These are phyloP conservation scores for Mucor mucedo DNA, from an alignment of 371 early-diverging fungal genomes.

Conservation along the genomic window DNA sequence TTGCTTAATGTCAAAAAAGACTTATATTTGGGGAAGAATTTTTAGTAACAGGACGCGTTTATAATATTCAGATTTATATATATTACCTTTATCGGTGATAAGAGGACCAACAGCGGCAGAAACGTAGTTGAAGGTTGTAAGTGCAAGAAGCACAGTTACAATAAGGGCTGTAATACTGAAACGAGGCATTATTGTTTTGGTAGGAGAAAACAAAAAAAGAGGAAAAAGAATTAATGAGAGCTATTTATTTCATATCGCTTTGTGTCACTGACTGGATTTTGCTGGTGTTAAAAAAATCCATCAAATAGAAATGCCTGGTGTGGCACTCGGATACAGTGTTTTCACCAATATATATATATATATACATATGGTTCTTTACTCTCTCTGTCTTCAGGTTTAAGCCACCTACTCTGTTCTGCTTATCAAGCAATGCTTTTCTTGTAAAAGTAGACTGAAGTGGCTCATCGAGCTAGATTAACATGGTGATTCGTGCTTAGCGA, in stretches of 20 bases:
- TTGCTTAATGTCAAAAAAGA: constrained; percentile 91
- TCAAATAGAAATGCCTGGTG: no score
- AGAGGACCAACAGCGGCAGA: constrained; percentile 53
- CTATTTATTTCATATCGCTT: not conserved
- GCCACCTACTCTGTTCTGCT: no score
- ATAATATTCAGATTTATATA: not conserved
- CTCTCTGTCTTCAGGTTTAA: no score
- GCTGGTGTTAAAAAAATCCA: no score
- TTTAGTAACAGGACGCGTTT: not conserved
- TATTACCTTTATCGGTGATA: constrained; percentile 52
- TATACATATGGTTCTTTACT: no score
- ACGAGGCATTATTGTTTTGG: constrained; percentile 35
- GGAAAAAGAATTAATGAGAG: not conserved
- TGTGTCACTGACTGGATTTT: not conserved
- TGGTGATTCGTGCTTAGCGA: no score
- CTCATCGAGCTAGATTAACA: no score
- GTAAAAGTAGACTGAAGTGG: no score
- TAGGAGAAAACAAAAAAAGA: not conserved
- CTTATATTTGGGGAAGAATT: constrained; percentile 31
- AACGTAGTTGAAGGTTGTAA: constrained; percentile 44
- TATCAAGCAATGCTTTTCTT: no score
- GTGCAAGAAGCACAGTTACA: constrained; percentile 36
- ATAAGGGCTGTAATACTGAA: constrained; percentile 41
- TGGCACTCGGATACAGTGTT: no score
- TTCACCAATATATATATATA: no score